These are phyloP conservation scores for Rutstroemia sp. DNA, from an alignment of 2,329 filamentous ascomycete species.

Conservation along the genomic window DNA sequence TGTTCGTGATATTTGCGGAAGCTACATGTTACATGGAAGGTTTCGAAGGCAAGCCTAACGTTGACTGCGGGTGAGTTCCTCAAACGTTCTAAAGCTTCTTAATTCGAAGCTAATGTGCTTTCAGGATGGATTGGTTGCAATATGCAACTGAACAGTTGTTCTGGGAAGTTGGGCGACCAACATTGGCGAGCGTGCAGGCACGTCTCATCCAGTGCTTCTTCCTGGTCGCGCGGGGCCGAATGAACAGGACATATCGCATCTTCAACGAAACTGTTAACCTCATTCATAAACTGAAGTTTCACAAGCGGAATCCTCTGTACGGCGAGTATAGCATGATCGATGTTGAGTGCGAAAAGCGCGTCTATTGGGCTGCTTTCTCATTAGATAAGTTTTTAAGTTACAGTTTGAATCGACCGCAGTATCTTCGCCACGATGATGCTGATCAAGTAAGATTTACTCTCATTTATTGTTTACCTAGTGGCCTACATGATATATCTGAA, in stretches of 20 bases:
- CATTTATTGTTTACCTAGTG: not conserved
- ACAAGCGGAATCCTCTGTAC: conserved; percentile 17
- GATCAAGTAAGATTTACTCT: not conserved
- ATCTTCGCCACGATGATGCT: not conserved
- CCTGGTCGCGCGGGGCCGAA: conserved; percentile 27
- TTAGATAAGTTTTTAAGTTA: conserved; percentile 51
- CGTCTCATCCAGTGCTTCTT: conserved; percentile 32
- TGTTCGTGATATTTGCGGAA: conserved; percentile 46
- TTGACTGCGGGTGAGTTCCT: not conserved
- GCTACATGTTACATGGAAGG: conserved; percentile 32
- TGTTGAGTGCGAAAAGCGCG: conserved; percentile 41
- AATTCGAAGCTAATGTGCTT: conserved; percentile 6
- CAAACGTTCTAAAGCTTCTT: not conserved
- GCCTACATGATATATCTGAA: not conserved
- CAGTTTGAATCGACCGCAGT: not conserved
- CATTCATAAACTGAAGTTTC: conserved; percentile 28
- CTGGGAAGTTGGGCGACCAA: conserved; percentile 28
- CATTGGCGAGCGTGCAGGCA: conserved; percentile 32
- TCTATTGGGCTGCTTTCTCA: conserved; percentile 59
- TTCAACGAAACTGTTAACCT: conserved; percentile 28
- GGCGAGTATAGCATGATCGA: conserved; percentile 31
- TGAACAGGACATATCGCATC: conserved; percentile 30
- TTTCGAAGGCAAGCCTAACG: not conserved
- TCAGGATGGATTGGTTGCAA: conserved; percentile 19
- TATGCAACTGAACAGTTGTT: conserved; percentile 26